Conservation (phyloP, 1,284 basidiomycete genomes). For the Ustilago cynodontis region DNA sequence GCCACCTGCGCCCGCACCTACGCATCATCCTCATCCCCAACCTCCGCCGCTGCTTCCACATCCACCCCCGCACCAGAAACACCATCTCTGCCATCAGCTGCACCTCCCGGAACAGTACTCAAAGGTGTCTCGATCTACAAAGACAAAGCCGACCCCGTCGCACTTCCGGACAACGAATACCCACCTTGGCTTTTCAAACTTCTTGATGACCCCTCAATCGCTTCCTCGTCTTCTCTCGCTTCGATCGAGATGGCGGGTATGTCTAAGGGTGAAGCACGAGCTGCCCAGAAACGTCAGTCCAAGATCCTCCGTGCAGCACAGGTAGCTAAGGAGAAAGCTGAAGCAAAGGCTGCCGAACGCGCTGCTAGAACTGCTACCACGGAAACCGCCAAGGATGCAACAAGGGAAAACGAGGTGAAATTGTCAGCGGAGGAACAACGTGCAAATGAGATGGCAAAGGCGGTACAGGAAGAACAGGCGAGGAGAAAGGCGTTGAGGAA, state of each 20-base stretch:
- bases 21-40: conserved; percentile 25
- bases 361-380: conserved; percentile 15
- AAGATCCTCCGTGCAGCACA: conserved; percentile 56
- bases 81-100: conserved; percentile 55
- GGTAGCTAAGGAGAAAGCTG: conserved; percentile 51
- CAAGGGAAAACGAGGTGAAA: conserved; percentile 6
- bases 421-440: conserved; percentile 13
- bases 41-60: conserved; percentile 12
- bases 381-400: not conserved
- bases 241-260: conserved; percentile 62
- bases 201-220: conserved; percentile 70
- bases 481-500: conserved; percentile 53
- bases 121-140: conserved; percentile 85
- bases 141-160: conserved; percentile 82
- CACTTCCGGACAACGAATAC: conserved; percentile 85
- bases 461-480: conserved; percentile 39
- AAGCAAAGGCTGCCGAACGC: conserved; percentile 49
- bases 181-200: conserved; percentile 90
- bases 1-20: conserved; percentile 20
- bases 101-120: conserved; percentile 78
- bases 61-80: conserved; percentile 21
- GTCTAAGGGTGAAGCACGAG: conserved; percentile 65
- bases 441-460: conserved; percentile 16
- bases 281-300: conserved; percentile 60
- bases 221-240: conserved; percentile 50